phyloP scores from a whole-genome alignment of 805 yeast genomes.

The Ogataea siamensis region DNA sequence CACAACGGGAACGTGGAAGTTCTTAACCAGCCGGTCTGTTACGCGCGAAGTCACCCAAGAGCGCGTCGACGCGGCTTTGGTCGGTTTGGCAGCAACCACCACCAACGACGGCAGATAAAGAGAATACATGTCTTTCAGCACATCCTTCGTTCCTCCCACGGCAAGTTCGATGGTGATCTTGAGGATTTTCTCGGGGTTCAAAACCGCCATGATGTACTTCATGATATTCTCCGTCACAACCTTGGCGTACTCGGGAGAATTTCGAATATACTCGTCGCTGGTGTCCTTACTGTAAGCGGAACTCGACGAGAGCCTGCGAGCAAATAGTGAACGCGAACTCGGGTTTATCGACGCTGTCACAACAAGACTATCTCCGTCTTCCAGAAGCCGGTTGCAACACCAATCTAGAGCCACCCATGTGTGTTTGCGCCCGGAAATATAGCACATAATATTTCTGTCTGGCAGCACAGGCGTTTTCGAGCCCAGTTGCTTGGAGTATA shows the following conservation, averaged over 20 bases:
- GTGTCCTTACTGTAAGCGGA: conserved; percentile 9
- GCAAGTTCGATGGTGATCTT: conserved; percentile 60
- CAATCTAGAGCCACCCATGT: conserved; percentile 85
- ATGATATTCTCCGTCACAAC: conserved; percentile 47
- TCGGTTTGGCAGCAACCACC: conserved; percentile 53
- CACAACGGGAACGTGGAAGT: conserved; percentile 63
- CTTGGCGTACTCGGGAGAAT: conserved; percentile 47
- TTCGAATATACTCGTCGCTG: conserved; percentile 37
- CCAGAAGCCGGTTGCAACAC: conserved; percentile 52
- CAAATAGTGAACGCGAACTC: conserved; percentile 22
- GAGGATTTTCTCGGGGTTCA: conserved; percentile 45
- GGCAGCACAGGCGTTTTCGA: conserved; percentile 39
- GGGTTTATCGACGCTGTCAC: conserved; percentile 53
- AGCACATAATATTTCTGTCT: conserved; percentile 56
- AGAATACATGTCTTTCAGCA: conserved; percentile 56
- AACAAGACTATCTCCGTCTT: conserved; percentile 65
- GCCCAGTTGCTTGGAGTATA: conserved; percentile 40
- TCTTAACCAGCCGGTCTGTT: conserved; percentile 62
- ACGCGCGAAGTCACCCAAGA: conserved; percentile 63
- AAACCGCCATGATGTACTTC: conserved; percentile 48
- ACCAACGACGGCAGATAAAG: conserved; percentile 62
- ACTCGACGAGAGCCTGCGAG: conserved; percentile 23
- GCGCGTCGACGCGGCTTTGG: conserved; percentile 47
- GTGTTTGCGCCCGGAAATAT: conserved; percentile 68
- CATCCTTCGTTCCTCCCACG: conserved; percentile 54